These are phyloP conservation scores for Hibiscus mutabilis DNA, from an alignment of 345 rosid genomes.

Conservation along the genomic window DNA sequence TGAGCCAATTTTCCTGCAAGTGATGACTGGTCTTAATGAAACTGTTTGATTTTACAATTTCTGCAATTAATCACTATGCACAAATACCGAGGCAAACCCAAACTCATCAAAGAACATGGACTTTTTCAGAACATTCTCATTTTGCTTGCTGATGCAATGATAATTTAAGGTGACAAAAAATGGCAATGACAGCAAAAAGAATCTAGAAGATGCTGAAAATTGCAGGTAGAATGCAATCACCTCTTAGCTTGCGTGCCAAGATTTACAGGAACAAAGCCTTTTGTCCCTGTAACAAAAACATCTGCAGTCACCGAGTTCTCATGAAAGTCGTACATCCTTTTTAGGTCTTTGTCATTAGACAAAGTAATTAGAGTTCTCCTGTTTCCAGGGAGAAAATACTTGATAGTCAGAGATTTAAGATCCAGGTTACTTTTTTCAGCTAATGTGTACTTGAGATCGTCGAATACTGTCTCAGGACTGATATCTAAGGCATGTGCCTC, in stretches of 20 bases:
- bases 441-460: slow-evolving; percentile 60
- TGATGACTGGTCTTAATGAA: slow-evolving; percentile 6
- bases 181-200: neutral
- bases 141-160: neutral
- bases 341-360: slow-evolving; percentile 67
- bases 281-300: slow-evolving; percentile 46
- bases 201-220: neutral
- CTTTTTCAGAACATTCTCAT: neutral
- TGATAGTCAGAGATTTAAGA: slow-evolving; percentile 50
- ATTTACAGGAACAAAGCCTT: slow-evolving; percentile 48
- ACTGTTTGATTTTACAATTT: neutral
- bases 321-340: slow-evolving; percentile 72
- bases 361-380: slow-evolving; percentile 60
- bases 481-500: slow-evolving; percentile 80
- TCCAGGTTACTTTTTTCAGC: slow-evolving; percentile 71
- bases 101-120: neutral
- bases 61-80: slow-evolving; percentile 1
- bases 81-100: neutral
- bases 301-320: slow-evolving; percentile 70
- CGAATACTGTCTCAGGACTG: slow-evolving; percentile 53
- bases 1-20: slow-evolving; percentile 40
- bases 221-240: slow-evolving; percentile 29
- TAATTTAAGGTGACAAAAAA: neutral
- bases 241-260: slow-evolving; percentile 27
- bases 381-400: slow-evolving; percentile 88